Evolutionary conservation across 768 basidiomycete genomes (phyloP).

Genomic region (Nidula microcarpa): DNA sequence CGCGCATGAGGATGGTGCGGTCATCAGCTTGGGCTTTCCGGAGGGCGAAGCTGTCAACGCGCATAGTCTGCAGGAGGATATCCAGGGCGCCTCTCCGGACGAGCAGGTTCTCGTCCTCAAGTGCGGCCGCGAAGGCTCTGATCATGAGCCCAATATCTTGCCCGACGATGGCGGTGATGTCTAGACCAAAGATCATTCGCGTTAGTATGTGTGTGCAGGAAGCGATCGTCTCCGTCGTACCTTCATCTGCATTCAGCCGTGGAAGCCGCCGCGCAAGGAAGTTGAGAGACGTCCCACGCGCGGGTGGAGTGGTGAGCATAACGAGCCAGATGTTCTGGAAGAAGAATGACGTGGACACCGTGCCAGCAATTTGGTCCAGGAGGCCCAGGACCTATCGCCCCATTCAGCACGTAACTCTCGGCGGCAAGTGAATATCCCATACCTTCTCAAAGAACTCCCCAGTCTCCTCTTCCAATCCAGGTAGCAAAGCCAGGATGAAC

Average conservation of each 20-base stretch:
- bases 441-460: conserved; percentile 96
- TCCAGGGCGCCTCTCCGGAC: conserved; percentile 87
- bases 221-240: conserved; percentile 25
- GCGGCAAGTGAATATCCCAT: conserved; percentile 8
- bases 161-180: conserved; percentile 72
- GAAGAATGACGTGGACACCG: conserved; percentile 87
- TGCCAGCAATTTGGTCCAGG: conserved; percentile 77
- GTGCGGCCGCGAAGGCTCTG: conserved; percentile 81
- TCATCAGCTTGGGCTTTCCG: conserved; percentile 71
- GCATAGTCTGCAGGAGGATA: conserved; percentile 73
- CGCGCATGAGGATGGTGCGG: conserved; percentile 78
- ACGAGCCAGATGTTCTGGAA: conserved; percentile 94
- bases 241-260: conserved; percentile 64
- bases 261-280: conserved; percentile 83
- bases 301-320: conserved; percentile 84
- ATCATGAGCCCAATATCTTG: conserved; percentile 92
- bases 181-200: conserved; percentile 21
- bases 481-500: conserved; percentile 88
- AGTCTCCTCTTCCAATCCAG: conserved; percentile 96
- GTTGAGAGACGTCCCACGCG: conserved; percentile 83
- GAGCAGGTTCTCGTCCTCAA: conserved; percentile 93
- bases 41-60: conserved; percentile 68
- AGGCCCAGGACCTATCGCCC: conserved; percentile 64
- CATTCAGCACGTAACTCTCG: conserved; percentile 1
- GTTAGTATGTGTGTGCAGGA: background rate